Conservation (phyloP, 306 rosid genomes). For the Vachellia collinsii region DNA sequence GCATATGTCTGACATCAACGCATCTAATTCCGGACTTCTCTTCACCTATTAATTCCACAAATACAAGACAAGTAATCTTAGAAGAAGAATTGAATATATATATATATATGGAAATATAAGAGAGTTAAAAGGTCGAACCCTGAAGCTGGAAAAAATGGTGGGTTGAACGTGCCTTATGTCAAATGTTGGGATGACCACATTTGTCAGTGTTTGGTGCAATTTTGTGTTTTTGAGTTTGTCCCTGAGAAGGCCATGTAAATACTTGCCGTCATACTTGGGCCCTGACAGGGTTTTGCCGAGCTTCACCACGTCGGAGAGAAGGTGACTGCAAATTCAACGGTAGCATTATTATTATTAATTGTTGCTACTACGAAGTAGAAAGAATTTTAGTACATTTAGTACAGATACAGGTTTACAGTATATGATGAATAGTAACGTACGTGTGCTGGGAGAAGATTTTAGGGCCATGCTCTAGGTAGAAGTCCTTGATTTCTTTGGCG, state of each 20-base stretch:
- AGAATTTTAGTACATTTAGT: too few relatives aligned
- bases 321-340: not conserved
- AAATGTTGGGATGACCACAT: constrained; percentile 56
- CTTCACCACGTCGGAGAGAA: constrained; percentile 17
- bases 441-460: constrained; percentile 58
- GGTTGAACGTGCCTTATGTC: constrained; percentile 62
- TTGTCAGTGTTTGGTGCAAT: constrained; percentile 50
- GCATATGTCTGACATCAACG: too few relatives aligned
- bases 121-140: too few relatives aligned
- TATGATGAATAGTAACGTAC: constrained; percentile 21
- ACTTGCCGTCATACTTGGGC: constrained; percentile 58
- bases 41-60: too few relatives aligned
- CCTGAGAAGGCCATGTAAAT: constrained; percentile 40
- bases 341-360: constrained; percentile 1
- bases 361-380: too few relatives aligned
- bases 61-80: too few relatives aligned
- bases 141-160: constrained; percentile 62
- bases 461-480: constrained; percentile 57
- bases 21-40: too few relatives aligned
- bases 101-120: too few relatives aligned
- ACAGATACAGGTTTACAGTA: too few relatives aligned
- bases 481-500: constrained; percentile 64
- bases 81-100: too few relatives aligned
- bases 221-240: constrained; percentile 41
- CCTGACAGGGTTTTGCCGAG: constrained; percentile 31